Evolutionary conservation across 2,329 filamentous ascomycete genomes (phyloP), one percentile per base, ranked within the genome.

Genomic region (Teratosphaeria destructans): DNA sequence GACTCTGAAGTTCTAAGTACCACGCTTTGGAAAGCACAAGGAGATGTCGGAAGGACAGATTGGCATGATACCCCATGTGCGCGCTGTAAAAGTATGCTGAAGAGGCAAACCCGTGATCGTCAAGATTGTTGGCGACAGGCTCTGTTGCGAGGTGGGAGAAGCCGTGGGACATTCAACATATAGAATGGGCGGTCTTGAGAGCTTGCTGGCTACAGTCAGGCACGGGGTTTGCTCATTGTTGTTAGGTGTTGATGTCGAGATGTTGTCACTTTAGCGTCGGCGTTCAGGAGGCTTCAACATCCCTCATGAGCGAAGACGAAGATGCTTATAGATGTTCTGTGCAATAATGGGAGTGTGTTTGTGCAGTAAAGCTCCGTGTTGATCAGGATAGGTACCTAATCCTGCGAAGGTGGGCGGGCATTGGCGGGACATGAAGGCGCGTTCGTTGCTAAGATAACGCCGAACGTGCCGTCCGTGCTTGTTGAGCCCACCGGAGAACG

Each of bases 1-100:
- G 89, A 72, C 82, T 69, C 89, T 99, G 74, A 92, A 89, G 80
- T 88, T 90, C 79, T 97, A 96, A 52, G 53, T 26, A 26, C n/a
- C 57, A 37, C n/a, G 7, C 16, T 14, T 14, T 53, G n/a, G 49
- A 11, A 39, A 16, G 35, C 23, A 57, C n/a, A 14, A 43, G n/a
- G 10, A 37, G 55, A 39, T 39, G 55, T 52, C 52, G n/a, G 14
- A 11, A 23, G n/a, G 11, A 29, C 14, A 6, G 16, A 19, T 34
- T 32, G 29, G 37, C 35, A 37, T 26, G 39, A 57, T 43, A 39
- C 55, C 55, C 29, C 52, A 16, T 32, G 52, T 32, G 23, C 6
- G 29, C 29, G 49, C 49, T 26, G 29, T 23, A 29, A 54, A 54
- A 57, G 19, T 27, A 12, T 43, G 37, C 14, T 14, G 37, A 43